phyloP scores from a whole-genome alignment of 2,329 filamentous ascomycete genomes.

The Zasmidium angulare region DNA sequence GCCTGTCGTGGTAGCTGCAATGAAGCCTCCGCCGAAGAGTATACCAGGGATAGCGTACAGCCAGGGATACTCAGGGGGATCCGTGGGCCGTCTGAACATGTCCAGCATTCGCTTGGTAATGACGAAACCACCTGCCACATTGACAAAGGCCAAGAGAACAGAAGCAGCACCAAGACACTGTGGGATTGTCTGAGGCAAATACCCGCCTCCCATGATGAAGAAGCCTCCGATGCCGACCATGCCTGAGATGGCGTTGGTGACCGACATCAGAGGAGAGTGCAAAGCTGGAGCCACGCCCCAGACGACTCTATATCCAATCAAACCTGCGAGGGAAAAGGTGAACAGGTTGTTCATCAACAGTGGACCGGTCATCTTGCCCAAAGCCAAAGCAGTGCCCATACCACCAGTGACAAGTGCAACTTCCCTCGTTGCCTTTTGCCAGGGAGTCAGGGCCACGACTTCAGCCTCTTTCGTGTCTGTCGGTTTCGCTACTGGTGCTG shows the following conservation, averaged over 20 bases:
- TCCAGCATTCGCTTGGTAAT: slow-evolving; percentile 93
- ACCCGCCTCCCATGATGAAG: slow-evolving; percentile 83
- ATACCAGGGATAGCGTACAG: slow-evolving; percentile 75
- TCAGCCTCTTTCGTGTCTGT: slow-evolving; percentile 57
- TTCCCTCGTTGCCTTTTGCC: slow-evolving; percentile 75
- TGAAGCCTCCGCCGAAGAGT: slow-evolving; percentile 76
- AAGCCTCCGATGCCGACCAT: slow-evolving; percentile 86
- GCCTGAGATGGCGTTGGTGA: slow-evolving; percentile 88
- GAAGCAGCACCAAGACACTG: slow-evolving; percentile 76
- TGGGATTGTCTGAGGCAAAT: slow-evolving; percentile 73
- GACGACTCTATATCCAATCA: slow-evolving; percentile 85
- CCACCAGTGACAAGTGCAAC: slow-evolving; percentile 72
- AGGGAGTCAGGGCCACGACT: slow-evolving; percentile 71
- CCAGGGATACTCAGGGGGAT: slow-evolving; percentile 86
- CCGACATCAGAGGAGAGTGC: slow-evolving; percentile 87
- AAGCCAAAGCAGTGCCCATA: slow-evolving; percentile 71
- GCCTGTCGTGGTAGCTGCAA: slow-evolving; percentile 77
- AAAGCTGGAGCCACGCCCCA: slow-evolving; percentile 83
- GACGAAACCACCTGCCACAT: slow-evolving; percentile 84
- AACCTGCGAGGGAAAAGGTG: slow-evolving; percentile 76
- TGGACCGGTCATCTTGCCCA: slow-evolving; percentile 79
- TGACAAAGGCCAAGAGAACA: slow-evolving; percentile 82
- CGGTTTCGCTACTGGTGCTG: slow-evolving; percentile 49
- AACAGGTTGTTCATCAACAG: slow-evolving; percentile 87
- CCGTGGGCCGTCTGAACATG: slow-evolving; percentile 83